Conservation (phyloP, 768 basidiomycete genomes). For the Galerina marginata region DNA sequence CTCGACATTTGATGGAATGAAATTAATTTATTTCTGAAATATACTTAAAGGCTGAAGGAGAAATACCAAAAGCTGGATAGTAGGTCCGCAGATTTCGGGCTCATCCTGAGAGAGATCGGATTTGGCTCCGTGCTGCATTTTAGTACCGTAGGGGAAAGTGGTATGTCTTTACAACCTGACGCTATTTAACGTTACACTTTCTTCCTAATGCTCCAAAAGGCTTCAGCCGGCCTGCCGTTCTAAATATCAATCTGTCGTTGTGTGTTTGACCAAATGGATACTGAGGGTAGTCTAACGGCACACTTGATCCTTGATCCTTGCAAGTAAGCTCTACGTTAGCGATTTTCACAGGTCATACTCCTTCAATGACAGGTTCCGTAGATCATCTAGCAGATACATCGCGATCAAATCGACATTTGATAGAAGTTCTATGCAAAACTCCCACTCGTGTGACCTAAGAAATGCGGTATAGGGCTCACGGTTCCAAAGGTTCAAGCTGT, state of each 20-base stretch:
- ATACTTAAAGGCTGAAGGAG: slow-evolving; percentile 53
- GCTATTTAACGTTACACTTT: neutral
- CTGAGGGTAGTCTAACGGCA: too few relatives aligned
- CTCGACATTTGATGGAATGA: neutral
- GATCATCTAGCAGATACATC: too few relatives aligned
- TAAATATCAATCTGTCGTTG: slow-evolving; percentile 53
- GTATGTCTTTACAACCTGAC: slow-evolving; percentile 39
- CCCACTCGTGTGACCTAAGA: too few relatives aligned
- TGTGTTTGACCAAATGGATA: neutral
- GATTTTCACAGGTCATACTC: too few relatives aligned
- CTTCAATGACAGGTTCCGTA: too few relatives aligned
- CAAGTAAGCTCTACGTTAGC: too few relatives aligned
- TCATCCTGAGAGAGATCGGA: slow-evolving; percentile 61
- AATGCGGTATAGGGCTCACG: too few relatives aligned
- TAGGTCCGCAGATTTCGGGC: slow-evolving; percentile 68
- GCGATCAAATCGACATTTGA: too few relatives aligned
- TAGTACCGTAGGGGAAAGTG: slow-evolving; percentile 50
- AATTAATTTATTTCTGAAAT: neutral
- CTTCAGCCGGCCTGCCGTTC: slow-evolving; percentile 65
- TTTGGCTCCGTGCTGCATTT: slow-evolving; percentile 46
- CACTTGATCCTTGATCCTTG: too few relatives aligned
- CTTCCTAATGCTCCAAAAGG: slow-evolving; percentile 39
- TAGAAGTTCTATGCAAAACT: too few relatives aligned
- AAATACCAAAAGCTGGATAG: slow-evolving; percentile 58
- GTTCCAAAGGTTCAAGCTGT: too few relatives aligned